Base-by-base conservation (phyloP, 768 basidiomycete species). In the Polyporus arcularius region DNA sequence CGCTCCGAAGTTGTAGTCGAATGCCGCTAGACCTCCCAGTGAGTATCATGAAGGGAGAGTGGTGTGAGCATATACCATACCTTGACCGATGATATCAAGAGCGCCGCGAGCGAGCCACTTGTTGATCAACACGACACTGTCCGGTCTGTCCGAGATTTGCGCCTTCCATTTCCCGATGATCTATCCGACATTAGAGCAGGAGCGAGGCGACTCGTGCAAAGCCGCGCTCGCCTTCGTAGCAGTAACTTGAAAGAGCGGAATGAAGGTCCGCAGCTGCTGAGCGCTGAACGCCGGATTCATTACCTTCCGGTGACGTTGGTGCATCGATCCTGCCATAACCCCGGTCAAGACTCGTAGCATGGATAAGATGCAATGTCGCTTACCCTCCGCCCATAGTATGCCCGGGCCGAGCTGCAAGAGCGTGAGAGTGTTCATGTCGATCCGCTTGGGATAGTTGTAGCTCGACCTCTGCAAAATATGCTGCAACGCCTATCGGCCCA, bases 401-500 rank as follows among this genome's bases (percentile, higher is more conserved):
- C 55, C 50, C 1, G 62, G 55, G 0, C 62, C 62, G 10, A 40
- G 30, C 11, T 53, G 21, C 12, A 64, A n/a, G 18, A 41, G 53
- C 6, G 35, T 30, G 15, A 49, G 18, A 5, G 56, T 49, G 38
- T 56, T 64, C 39, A 53, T 39, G 38, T 53, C 52, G 32, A 26
- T 14, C 55, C 62, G 43, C 49, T 70, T 69, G 21, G 46, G 55
- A 46, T 66, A 72, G 50, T 58, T 63, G 49, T 70, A 70, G 26
- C 64, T 65, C 0, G 70, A 64, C n/a, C 63, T 65, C 16, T 72
- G 65, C n/a, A 64, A 58, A 26, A 70, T 67, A 39, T 69, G 65
- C 31, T 70, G 70, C 39, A 71, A 30, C 0, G 68, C 70, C 59
- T 71, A 55, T 1, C 18, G 35, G 5, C 0, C 4, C 21, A 4